phyloP scores from a whole-genome alignment of 305 asterid genomes.

The Solanum hybrid region DNA sequence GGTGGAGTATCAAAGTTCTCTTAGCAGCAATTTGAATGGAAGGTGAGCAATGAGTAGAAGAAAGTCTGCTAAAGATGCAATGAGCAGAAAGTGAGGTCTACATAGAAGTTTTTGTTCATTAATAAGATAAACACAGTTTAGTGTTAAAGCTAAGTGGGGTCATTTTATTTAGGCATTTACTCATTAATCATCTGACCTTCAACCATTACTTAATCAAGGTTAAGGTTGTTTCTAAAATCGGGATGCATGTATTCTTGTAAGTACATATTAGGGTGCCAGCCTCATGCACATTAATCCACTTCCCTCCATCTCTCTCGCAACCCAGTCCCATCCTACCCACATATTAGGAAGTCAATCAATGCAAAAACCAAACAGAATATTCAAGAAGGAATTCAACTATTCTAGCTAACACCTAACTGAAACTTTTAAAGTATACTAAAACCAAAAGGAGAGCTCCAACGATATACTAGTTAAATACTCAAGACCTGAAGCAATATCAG shows the following conservation, averaged over 20 bases:
- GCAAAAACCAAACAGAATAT: not conserved
- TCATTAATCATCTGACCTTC: constrained; percentile 1
- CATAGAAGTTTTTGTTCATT: not conserved
- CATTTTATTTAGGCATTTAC: not conserved
- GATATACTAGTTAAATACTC: not conserved
- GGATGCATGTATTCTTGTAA: not conserved
- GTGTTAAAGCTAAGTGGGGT: not conserved
- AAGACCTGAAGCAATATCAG: constrained; percentile 1
- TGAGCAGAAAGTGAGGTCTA: not conserved
- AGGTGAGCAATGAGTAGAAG: not conserved
- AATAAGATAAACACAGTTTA: not conserved
- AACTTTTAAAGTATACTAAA: not conserved
- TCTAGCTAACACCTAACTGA: not conserved
- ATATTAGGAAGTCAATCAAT: not conserved
- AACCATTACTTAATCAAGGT: not conserved
- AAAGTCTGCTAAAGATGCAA: not conserved
- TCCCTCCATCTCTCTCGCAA: not conserved
- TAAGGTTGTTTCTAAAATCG: not conserved
- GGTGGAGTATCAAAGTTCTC: not conserved
- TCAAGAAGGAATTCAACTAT: not conserved
- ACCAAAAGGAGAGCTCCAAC: not conserved
- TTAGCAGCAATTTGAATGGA: not conserved
- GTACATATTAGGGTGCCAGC: not conserved
- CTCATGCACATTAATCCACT: not conserved
- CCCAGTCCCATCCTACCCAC: not conserved